Conservation (phyloP, 192 early-diverging fungal genomes). For the Coemansia sp. region DNA sequence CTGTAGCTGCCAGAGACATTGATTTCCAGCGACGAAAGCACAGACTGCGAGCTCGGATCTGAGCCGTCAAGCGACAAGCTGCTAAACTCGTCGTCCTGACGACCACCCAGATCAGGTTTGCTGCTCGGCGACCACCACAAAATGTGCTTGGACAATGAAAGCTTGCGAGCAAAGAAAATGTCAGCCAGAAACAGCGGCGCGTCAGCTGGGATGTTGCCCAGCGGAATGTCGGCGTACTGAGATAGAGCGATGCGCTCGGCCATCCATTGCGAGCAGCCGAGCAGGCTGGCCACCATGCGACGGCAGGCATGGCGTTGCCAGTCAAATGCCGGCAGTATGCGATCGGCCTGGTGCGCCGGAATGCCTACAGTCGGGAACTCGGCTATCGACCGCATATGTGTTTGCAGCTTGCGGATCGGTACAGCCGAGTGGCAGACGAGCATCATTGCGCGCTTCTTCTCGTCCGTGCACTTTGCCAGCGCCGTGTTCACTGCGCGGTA, state of each 20-base stretch:
- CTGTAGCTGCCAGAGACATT: slow-evolving; percentile 75
- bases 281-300: slow-evolving; percentile 76
- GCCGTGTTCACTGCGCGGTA: slow-evolving; percentile 59
- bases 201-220: slow-evolving; percentile 86
- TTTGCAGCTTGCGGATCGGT: slow-evolving; percentile 53
- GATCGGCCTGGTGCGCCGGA: slow-evolving; percentile 71
- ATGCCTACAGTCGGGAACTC: slow-evolving; percentile 73
- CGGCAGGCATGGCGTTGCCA: slow-evolving; percentile 76
- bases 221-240: slow-evolving; percentile 80
- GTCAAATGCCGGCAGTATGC: slow-evolving; percentile 72
- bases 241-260: slow-evolving; percentile 70
- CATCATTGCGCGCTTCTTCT: slow-evolving; percentile 65
- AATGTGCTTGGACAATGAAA: slow-evolving; percentile 75
- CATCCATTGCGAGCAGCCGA: slow-evolving; percentile 73
- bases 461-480: slow-evolving; percentile 62
- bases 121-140: slow-evolving; percentile 86
- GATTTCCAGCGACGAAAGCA: slow-evolving; percentile 57
- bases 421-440: slow-evolving; percentile 72
- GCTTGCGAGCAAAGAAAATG: slow-evolving; percentile 77
- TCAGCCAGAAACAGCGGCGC: slow-evolving; percentile 81
- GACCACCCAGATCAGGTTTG: slow-evolving; percentile 85
- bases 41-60: slow-evolving; percentile 1
- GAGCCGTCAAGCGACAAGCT: slow-evolving; percentile 6
- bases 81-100: slow-evolving; percentile 51
- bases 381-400: slow-evolving; percentile 55